These are phyloP conservation scores for Zizania latifolia DNA, from an alignment of 176 grass and related monocot species.

Conservation along the genomic window DNA sequence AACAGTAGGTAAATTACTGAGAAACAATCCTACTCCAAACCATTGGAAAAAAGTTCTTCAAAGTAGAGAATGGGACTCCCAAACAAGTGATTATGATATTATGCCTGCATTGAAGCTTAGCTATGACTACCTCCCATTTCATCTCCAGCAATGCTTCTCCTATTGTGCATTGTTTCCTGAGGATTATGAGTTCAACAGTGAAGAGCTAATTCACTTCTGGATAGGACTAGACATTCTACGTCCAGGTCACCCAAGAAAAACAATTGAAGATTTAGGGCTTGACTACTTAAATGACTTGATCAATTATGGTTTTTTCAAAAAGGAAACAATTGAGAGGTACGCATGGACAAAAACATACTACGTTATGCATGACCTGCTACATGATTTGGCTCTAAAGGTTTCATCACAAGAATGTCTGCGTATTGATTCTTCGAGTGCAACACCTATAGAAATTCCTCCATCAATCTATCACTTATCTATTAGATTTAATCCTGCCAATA, in stretches of 20 bases:
- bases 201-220: conserved; percentile 26
- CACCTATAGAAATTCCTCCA: background rate
- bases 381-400: conserved; percentile 14
- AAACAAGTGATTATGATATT: background rate
- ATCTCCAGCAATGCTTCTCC: conserved; percentile 19
- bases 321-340: background rate
- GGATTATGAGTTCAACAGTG: background rate
- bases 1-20: conserved; percentile 16
- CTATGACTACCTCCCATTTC: too few relatives aligned
- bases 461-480: conserved; percentile 32
- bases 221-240: background rate
- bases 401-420: conserved; percentile 16
- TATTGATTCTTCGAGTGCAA: background rate
- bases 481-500: background rate
- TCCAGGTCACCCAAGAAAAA: background rate
- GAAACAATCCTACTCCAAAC: too few relatives aligned
- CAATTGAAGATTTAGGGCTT: background rate
- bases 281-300: background rate
- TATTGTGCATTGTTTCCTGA: conserved; percentile 18
- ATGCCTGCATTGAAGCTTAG: too few relatives aligned
- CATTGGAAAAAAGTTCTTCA: conserved; percentile 9
- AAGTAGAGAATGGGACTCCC: conserved; percentile 19
- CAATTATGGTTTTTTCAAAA: background rate
- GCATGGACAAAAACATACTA: too few relatives aligned
- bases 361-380: conserved; percentile 14